Evolutionary conservation across 768 basidiomycete species (phyloP), one percentile per base, ranked within the genome.

Genomic region (Phaffia australis): DNA sequence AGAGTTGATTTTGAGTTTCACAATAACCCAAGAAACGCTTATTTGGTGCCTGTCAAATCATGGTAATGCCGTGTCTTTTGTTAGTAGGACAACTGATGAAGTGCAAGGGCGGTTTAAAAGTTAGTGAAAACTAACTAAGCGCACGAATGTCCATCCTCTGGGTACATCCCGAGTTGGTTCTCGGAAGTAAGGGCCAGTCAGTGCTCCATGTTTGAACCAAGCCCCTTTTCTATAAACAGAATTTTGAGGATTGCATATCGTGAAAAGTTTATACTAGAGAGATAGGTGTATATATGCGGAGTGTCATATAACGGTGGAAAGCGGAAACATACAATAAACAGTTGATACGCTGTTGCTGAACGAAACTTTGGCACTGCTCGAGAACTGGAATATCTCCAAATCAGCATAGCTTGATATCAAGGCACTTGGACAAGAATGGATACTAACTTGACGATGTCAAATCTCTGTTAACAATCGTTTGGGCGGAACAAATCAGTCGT

Each of bases 301-400:
- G 23, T 35, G 48, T 19, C 3, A 30, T 4, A 29, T 15, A 2
- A 15, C 19, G n/a, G 5, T 23, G 14, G 18, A 47, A 47, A 23
- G 35, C 23, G 21, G 21, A 35, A 63, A 64, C 63, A 18, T 29
- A 64, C 63, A 89, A 78, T 49, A 95, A 76, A 73, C 90, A 93
- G 70, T 88, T 86, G 72, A 92, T 86, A 62, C 91, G 81, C 76
- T 95, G 91, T 74, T 87, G 85, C 51, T 86, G 81, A 25, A 95
- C 87, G 72, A 92, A 93, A 73, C 90, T 88, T 70, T 83, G 89
- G 18, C 88, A 90, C 74, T 95, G 91, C 72, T 85, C 89, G 79
- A 88, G 88, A 25, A 95, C 79, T 70, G 89, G 84, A 54, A 95
- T 78, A 74, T 88, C 90, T 63, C 89, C 92, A 71, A 1, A 14